Percentiles rank a stretch among this genome's conserved stretches.
Conservation (phyloP, 2,329 filamentous ascomycete genomes). For the Paecilomyces niveus region DNA sequence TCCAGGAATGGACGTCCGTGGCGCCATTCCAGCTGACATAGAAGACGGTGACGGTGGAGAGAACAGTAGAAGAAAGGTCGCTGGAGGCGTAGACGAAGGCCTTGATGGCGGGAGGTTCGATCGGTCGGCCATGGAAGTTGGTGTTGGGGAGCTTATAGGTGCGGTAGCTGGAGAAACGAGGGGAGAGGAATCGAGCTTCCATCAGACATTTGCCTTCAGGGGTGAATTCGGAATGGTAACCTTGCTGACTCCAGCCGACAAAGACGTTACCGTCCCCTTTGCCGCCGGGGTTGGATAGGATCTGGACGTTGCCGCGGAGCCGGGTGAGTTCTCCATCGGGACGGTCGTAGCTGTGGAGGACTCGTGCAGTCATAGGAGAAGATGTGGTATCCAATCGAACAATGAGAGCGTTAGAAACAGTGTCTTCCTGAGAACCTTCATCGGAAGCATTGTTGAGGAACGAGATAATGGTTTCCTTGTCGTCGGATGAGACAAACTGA, state of each 20-base stretch:
- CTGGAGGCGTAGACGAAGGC: conserved; percentile 22
- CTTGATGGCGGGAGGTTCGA: conserved; percentile 23
- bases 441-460: conserved; percentile 30
- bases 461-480: conserved; percentile 22
- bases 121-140: conserved; percentile 28
- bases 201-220: conserved; percentile 28
- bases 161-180: conserved; percentile 33
- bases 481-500: conserved; percentile 23
- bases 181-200: conserved; percentile 27
- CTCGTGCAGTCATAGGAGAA: conserved; percentile 19
- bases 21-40: conserved; percentile 43
- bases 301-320: conserved; percentile 29
- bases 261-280: conserved; percentile 20
- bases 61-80: not conserved
- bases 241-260: conserved; percentile 29
- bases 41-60: conserved; percentile 13
- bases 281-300: conserved; percentile 22
- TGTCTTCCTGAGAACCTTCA: conserved; percentile 20
- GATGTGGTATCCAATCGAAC: conserved; percentile 21
- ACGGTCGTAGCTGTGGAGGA: conserved; percentile 23
- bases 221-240: conserved; percentile 29
- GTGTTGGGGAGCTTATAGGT: conserved; percentile 26
- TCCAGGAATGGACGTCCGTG: conserved; percentile 39
- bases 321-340: conserved; percentile 28
- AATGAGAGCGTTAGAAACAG: conserved; percentile 22